These are phyloP conservation scores for Leccinum griseonigrum DNA, from an alignment of 1,284 basidiomycete species.

Conservation along the genomic window DNA sequence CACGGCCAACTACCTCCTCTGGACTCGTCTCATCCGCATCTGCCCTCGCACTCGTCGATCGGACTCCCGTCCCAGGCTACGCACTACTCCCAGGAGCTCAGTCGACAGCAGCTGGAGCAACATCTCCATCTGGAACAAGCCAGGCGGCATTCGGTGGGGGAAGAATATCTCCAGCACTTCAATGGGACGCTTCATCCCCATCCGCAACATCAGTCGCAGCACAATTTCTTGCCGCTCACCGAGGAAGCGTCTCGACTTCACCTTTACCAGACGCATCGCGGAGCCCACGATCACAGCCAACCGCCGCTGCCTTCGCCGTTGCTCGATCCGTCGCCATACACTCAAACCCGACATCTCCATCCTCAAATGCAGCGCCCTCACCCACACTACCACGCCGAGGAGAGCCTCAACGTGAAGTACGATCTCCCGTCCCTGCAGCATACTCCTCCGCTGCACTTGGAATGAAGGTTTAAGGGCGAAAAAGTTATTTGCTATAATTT, in stretches of 20 bases:
- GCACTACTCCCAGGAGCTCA: conserved; percentile 44
- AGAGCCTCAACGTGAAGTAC: conserved; percentile 34
- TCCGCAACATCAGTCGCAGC: conserved; percentile 21
- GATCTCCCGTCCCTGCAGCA: conserved; percentile 29
- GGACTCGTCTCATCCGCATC: conserved; percentile 46
- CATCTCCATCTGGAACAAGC: conserved; percentile 28
- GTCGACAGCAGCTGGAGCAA: conserved; percentile 43
- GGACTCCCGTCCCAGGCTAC: conserved; percentile 27
- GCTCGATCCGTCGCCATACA: conserved; percentile 33
- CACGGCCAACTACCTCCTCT: conserved; percentile 48
- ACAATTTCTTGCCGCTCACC: conserved; percentile 22
- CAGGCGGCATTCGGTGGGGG: conserved; percentile 33
- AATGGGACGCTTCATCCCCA: conserved; percentile 28
- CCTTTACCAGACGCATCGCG: conserved; percentile 36
- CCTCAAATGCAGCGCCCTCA: conserved; percentile 28
- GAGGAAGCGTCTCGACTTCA: conserved; percentile 32
- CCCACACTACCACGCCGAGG: conserved; percentile 32
- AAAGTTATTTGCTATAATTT: conserved; percentile 18
- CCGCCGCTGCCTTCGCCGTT: conserved; percentile 28
- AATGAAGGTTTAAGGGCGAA: conserved; percentile 29
- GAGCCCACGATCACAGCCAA: conserved; percentile 32
- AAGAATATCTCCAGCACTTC: conserved; percentile 33
- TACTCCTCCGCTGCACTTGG: conserved; percentile 34
- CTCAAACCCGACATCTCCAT: conserved; percentile 28
- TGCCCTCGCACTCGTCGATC: conserved; percentile 48